These are phyloP conservation scores for Aspergillus calidoustus DNA, from an alignment of 2,329 filamentous ascomycete genomes.

Conservation along the genomic window DNA sequence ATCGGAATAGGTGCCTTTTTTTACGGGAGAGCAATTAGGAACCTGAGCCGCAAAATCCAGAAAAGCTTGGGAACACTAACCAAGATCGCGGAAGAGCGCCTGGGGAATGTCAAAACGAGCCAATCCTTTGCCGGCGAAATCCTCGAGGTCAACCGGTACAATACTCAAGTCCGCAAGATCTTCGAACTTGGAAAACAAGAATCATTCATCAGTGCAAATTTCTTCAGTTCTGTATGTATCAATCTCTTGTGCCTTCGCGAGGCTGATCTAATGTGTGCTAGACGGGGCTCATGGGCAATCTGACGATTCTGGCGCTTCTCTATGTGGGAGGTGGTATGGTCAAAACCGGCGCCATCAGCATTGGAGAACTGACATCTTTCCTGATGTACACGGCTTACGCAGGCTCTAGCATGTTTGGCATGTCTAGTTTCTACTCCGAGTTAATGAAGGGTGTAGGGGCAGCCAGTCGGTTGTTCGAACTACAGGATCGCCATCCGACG, in stretches of 20 bases:
- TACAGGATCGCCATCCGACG: constrained; percentile 85
- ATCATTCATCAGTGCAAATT: constrained; percentile 85
- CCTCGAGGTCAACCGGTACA: constrained; percentile 88
- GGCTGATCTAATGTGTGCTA: constrained; percentile 44
- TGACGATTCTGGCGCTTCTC: constrained; percentile 90
- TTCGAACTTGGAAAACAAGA: constrained; percentile 87
- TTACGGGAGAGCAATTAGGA: constrained; percentile 86
- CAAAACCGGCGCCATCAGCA: constrained; percentile 78
- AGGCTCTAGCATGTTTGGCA: constrained; percentile 84
- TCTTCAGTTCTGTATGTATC: constrained; percentile 69
- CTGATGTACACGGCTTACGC: constrained; percentile 96
- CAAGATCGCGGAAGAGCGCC: constrained; percentile 96
- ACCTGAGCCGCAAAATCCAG: constrained; percentile 89
- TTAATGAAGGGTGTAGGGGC: constrained; percentile 99
- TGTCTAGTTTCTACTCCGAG: constrained; percentile 96
- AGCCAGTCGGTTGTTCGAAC: constrained; percentile 92
- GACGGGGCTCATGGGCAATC: constrained; percentile 91
- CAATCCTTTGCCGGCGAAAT: constrained; percentile 95
- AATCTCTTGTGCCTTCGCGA: no score
- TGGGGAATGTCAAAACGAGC: constrained; percentile 94
- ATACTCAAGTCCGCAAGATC: constrained; percentile 87
- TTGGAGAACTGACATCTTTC: constrained; percentile 93
- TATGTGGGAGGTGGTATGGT: constrained; percentile 92
- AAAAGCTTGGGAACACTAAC: constrained; percentile 90
- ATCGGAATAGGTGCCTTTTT: constrained; percentile 89